Conservation (phyloP, 495 filamentous ascomycete genomes). For the Daldinia childiae region DNA sequence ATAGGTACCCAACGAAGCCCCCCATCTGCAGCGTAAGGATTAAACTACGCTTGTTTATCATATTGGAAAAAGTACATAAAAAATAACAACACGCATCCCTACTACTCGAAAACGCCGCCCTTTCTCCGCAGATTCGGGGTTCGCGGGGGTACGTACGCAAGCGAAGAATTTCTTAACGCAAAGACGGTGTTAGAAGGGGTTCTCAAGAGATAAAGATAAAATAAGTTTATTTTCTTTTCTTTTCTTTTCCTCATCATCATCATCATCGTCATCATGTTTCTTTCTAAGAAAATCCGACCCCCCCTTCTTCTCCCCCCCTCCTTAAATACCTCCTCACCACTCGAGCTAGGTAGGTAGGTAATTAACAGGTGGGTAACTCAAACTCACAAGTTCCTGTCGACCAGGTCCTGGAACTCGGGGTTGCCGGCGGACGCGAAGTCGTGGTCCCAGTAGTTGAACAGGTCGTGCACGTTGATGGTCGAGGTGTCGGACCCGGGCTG, state of each 20-base stretch:
- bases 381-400: conserved; percentile 47
- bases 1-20: too few species aligned
- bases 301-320: background rate
- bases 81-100: background rate
- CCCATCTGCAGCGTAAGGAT: background rate
- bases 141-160: conserved; percentile 8
- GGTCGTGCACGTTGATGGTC: conserved; percentile 51
- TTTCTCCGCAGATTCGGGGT: conserved; percentile 1
- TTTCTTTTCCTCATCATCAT: background rate
- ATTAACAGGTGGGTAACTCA: background rate
- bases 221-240: background rate
- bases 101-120: background rate
- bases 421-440: conserved; percentile 54
- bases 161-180: conserved; percentile 27
- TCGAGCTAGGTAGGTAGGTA: too few species aligned
- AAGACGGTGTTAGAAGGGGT: conserved; percentile 21
- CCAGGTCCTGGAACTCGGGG: conserved; percentile 47
- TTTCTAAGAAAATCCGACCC: background rate
- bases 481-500: conserved; percentile 46
- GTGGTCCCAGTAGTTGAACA: conserved; percentile 55
- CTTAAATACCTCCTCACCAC: conserved; percentile 7
- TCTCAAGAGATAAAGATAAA: background rate
- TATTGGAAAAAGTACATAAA: background rate
- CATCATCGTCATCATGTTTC: background rate
- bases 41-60: background rate